A percentile compares a stretch with the other conserved stretches of the same genome.
These are phyloP conservation scores for Colletotrichum navitas DNA, from an alignment of 2,329 filamentous ascomycete genomes.

Conservation along the genomic window DNA sequence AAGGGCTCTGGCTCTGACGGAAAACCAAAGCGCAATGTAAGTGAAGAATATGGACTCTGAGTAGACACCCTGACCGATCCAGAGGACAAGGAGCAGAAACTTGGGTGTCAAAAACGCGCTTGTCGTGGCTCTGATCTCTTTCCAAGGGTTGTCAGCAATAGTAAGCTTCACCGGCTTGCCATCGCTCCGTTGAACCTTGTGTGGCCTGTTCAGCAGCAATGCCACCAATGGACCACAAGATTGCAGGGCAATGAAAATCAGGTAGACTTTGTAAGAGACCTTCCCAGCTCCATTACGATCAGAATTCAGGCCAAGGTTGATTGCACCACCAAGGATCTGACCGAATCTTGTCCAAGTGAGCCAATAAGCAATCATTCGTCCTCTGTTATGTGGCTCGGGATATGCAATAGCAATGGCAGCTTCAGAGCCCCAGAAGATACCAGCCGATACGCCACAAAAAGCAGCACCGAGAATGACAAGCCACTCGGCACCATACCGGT, in stretches of 20 bases:
- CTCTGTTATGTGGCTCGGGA: conserved; percentile 73
- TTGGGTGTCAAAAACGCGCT: conserved; percentile 55
- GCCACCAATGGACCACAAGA: conserved; percentile 60
- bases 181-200: conserved; percentile 58
- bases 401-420: conserved; percentile 61
- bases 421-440: conserved; percentile 52
- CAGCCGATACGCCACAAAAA: conserved; percentile 56
- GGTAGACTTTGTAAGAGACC: conserved; percentile 58
- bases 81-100: conserved; percentile 63
- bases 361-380: conserved; percentile 73
- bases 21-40: conserved; percentile 63
- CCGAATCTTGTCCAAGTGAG: conserved; percentile 68
- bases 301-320: conserved; percentile 63
- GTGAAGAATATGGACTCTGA: conserved; percentile 54
- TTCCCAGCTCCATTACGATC: conserved; percentile 58
- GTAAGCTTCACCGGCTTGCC: conserved; percentile 52
- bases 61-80: conserved; percentile 64
- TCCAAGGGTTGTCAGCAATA: conserved; percentile 59
- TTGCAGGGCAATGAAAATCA: conserved; percentile 58
- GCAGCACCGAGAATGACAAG: conserved; percentile 58
- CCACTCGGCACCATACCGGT: conserved; percentile 58
- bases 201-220: conserved; percentile 58
- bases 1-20: conserved; percentile 61
- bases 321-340: conserved; percentile 64
- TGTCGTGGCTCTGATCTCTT: conserved; percentile 70